Evolutionary conservation across 2,329 filamentous ascomycete species (phyloP).

Genomic region (Aspergillus sp.): DNA sequence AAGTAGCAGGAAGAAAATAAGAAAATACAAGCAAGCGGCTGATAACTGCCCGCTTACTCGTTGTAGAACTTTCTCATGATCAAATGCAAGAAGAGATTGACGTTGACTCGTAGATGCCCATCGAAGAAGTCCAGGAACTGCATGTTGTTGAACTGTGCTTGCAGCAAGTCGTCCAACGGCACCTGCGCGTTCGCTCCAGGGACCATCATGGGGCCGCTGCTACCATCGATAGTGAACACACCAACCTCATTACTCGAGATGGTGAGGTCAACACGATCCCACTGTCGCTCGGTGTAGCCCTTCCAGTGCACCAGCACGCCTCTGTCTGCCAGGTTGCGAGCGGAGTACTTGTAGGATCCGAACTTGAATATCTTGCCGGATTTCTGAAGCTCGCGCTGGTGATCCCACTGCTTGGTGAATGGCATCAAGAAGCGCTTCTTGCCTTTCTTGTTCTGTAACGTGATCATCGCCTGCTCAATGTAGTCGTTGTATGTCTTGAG

Average conservation of each 20-base stretch:
- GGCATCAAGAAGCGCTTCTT: constrained; percentile 92
- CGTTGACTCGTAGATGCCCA: constrained; percentile 78
- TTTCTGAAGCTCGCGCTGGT: constrained; percentile 89
- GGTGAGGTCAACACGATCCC: constrained; percentile 87
- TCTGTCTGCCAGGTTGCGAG: constrained; percentile 80
- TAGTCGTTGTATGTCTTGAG: constrained; percentile 98
- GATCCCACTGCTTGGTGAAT: constrained; percentile 98
- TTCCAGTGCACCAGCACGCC: constrained; percentile 90
- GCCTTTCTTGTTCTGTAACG: constrained; percentile 91
- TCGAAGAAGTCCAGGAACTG: constrained; percentile 96
- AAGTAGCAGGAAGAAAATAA: constrained; percentile 1
- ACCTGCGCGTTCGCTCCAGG: constrained; percentile 85
- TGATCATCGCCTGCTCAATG: constrained; percentile 97
- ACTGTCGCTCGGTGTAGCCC: constrained; percentile 73
- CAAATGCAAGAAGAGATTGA: constrained; percentile 92
- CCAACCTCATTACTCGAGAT: constrained; percentile 92
- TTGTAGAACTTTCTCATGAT: constrained; percentile 98
- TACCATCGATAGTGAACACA: constrained; percentile 86
- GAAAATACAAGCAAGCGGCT: background rate
- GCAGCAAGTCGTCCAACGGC: constrained; percentile 84
- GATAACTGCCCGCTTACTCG: constrained; percentile 26
- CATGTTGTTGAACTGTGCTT: constrained; percentile 94
- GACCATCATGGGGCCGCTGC: constrained; percentile 87
- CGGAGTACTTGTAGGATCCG: constrained; percentile 95
- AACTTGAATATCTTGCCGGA: constrained; percentile 93